A percentile compares a stretch with the other conserved stretches of the same genome.
phyloP scores from a whole-genome alignment of 75 land plant species.

The Picea sitchensis region DNA sequence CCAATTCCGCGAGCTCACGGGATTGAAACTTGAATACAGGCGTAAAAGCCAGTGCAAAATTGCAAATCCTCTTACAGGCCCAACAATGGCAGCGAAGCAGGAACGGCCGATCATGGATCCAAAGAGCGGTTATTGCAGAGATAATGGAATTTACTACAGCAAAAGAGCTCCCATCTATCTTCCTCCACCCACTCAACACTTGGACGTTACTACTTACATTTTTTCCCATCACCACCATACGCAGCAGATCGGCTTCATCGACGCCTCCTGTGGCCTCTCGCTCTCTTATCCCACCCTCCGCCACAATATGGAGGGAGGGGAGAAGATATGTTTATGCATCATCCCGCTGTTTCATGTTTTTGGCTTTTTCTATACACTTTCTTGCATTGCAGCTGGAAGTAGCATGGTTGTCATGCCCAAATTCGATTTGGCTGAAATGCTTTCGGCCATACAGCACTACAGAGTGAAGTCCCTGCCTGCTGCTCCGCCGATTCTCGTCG shows the following conservation, averaged over 20 bases:
- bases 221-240: constrained; percentile 42
- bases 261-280: constrained; percentile 60
- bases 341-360: constrained; percentile 10
- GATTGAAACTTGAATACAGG: too few relatives aligned
- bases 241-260: constrained; percentile 58
- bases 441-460: constrained; percentile 43
- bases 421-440: constrained; percentile 58
- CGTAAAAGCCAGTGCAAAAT: too few relatives aligned
- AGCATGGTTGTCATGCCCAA: constrained; percentile 30
- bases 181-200: constrained; percentile 23
- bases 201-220: constrained; percentile 28
- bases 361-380: constrained; percentile 37
- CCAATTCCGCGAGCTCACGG: too few relatives aligned
- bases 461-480: constrained; percentile 54
- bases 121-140: constrained; percentile 39
- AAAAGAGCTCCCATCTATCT: constrained; percentile 35
- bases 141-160: constrained; percentile 49
- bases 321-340: not conserved
- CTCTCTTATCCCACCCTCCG: constrained; percentile 67
- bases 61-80: too few relatives aligned
- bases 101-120: constrained; percentile 12
- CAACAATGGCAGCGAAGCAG: too few relatives aligned
- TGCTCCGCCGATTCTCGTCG: constrained; percentile 70
- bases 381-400: not conserved
- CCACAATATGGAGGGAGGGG: not conserved